Evolutionary conservation across 2,329 filamentous ascomycete genomes (phyloP).

Genomic region (Gaeumannomyces sp.): DNA sequence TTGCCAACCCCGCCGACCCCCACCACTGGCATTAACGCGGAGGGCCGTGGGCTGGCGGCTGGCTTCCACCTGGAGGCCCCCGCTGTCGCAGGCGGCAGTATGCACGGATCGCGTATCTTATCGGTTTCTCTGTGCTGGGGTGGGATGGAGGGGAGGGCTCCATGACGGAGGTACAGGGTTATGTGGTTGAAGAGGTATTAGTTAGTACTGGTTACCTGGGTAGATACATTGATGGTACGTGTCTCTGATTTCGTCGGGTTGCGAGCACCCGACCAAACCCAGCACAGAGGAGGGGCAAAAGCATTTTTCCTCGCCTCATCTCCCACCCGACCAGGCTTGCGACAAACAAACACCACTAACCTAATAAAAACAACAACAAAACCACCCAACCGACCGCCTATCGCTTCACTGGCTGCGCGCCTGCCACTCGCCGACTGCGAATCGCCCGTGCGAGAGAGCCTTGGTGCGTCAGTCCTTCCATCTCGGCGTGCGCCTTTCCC

Average conservation of each 20-base stretch:
- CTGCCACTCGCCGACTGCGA: not conserved
- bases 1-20: not conserved
- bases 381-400: not conserved
- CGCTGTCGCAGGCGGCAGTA: not conserved
- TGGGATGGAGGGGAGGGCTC: not conserved
- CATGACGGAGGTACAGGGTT: not conserved
- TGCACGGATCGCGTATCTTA: not conserved
- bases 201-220: not conserved
- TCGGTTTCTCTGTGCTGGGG: not conserved
- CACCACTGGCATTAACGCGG: not conserved
- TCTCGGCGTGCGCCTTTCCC: not conserved
- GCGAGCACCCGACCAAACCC: not conserved
- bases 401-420: not conserved
- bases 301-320: not conserved
- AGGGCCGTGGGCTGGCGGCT: not conserved
- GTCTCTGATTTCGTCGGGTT: not conserved
- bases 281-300: not conserved
- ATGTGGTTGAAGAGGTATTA: not conserved
- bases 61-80: not conserved
- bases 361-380: not conserved
- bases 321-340: not conserved
- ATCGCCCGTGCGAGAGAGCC: not conserved
- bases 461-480: not conserved
- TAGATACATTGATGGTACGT: not conserved
- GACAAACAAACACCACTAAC: not conserved